phyloP scores from a whole-genome alignment of 495 filamentous ascomycete species.

The Annulohypoxylon maeteangense region DNA sequence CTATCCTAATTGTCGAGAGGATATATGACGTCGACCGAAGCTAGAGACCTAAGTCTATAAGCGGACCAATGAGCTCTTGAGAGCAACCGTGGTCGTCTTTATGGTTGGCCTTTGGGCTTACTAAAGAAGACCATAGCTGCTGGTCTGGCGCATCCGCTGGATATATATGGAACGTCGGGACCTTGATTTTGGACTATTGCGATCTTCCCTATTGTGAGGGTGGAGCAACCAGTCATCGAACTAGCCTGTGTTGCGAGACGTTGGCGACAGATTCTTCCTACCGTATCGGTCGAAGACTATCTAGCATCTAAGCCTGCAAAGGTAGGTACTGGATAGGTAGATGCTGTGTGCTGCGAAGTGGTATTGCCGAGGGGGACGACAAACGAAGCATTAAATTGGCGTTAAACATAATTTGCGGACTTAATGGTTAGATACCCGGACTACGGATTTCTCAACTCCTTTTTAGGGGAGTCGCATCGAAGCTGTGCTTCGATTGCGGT shows the following conservation, averaged over 20 bases:
- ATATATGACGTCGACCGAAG: background rate
- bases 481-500: conserved; percentile 24
- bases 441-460: conserved; percentile 2
- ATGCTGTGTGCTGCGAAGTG: background rate
- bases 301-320: background rate
- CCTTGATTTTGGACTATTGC: background rate
- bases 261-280: background rate
- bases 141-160: background rate
- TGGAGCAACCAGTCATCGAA: background rate
- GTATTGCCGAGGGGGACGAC: background rate
- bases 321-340: background rate
- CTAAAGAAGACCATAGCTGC: background rate
- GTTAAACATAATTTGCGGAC: background rate
- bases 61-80: background rate
- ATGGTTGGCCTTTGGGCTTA: background rate
- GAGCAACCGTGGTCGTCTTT: background rate
- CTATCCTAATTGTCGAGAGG: background rate
- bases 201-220: background rate
- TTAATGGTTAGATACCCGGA: conserved; percentile 29
- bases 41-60: background rate
- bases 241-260: background rate
- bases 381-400: background rate
- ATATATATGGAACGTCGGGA: background rate
- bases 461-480: background rate
- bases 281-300: background rate